Base-by-base conservation (phyloP, 148 eudicot genomes). In the Dianthus caryophyllus region DNA sequence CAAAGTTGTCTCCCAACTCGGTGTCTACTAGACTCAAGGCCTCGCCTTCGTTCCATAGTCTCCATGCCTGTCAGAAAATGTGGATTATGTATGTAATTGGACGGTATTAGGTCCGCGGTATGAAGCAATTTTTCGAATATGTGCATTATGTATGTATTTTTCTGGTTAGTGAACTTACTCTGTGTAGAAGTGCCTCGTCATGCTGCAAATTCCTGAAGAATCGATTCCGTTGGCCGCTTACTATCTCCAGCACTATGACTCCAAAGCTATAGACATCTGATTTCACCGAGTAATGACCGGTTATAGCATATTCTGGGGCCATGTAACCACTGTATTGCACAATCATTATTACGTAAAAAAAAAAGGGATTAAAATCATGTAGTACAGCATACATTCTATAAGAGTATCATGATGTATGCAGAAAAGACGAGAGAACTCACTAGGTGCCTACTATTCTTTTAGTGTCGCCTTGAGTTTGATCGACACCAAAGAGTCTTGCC, bases 191-290 rank as follows among this genome's bases (percentile, higher is more conserved):
- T 25, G 58, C 31, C 58, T 53, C 58, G 6, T 53, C 30, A 5
- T 22, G 17, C 58, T 22, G 58, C 58, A 53, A 2, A 20, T 13
- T 29, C 13, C 58, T 25, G 13, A 11, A 22, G 10, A 22, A 53
- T 22, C 30, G 31, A 53, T 53, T 53, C 58, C 31, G 22, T 53
- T 53, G 58, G 26, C 58, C 58, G 25, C 58, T 53, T 22, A 53
- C 30, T 25, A 53, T 53, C 58, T 53, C 58, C 22, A 53, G 58
- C 58, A 53, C 58, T 25, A 53, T 53, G 58, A 53, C 58, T 53
- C 58, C 58, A 0, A 53, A 53, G 25, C 58, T 53, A 26, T 53
- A 53, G 3, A 53, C 58, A 53, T 53, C 58, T 24, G 58, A 53
- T 26, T 53, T 53, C 58, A 53, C 17, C 31, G 58, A 53, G 58